These are phyloP conservation scores for Maudiozyma saulgeensis DNA, from an alignment of 805 yeast genomes.

Conservation along the genomic window DNA sequence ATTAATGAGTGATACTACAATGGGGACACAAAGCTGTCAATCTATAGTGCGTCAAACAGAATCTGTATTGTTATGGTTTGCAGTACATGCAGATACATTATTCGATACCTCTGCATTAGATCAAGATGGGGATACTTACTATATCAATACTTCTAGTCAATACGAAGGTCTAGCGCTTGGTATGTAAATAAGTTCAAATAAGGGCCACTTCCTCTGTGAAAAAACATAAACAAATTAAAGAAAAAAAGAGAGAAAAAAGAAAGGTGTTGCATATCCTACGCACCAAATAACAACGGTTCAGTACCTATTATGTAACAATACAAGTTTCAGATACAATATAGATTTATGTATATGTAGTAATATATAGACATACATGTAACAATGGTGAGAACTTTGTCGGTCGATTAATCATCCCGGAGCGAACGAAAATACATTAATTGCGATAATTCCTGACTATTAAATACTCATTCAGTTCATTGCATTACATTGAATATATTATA, in stretches of 20 bases:
- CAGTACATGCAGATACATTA: slow-evolving; percentile 8
- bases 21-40: slow-evolving; percentile 60
- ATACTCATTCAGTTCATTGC: too few species aligned
- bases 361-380: background rate
- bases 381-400: background rate
- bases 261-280: too few species aligned
- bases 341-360: too few species aligned
- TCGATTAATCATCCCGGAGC: background rate
- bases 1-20: slow-evolving; percentile 62
- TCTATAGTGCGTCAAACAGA: slow-evolving; percentile 24
- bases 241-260: too few species aligned
- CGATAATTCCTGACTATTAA: background rate
- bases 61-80: slow-evolving; percentile 21
- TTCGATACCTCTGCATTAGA: slow-evolving; percentile 3
- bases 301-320: too few species aligned
- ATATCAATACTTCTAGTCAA: slow-evolving; percentile 28
- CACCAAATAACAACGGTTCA: too few species aligned
- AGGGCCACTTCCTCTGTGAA: background rate
- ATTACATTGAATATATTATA: too few species aligned
- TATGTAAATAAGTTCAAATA: slow-evolving; percentile 10
- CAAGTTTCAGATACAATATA: too few species aligned
- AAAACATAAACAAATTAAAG: too few species aligned
- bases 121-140: slow-evolving; percentile 12
- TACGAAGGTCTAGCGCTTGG: slow-evolving; percentile 30
- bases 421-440: background rate